Evolutionary conservation across 148 eudicot species (phyloP), one percentile per base, ranked within the genome.

Genomic region (Persicaria tinctoria): DNA sequence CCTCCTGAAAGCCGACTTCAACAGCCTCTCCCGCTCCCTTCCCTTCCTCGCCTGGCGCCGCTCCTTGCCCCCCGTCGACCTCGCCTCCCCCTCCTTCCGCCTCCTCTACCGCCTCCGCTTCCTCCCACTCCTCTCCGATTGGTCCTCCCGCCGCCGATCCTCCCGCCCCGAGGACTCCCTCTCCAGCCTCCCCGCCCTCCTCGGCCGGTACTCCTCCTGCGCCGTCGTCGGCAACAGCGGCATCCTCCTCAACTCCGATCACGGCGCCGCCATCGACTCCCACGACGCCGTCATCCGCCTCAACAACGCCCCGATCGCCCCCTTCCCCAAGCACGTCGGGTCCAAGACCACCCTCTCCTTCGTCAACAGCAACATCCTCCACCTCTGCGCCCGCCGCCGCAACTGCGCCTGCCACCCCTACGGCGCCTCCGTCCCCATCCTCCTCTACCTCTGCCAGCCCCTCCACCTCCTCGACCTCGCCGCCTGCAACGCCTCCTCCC

Each of bases 341-440:
- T 23, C 27, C 27, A 23, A 91, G 76, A 93, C 97, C 0, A 86
- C 78, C n/a, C 51, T 91, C 10, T 93, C 98, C 0, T 93, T 93
- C 71, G 76, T 91, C 66, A 93, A 93, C 76, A 93, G 98, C 73
- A 91, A 93, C 78, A 89, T 93, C 41, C 55, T 93, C 82, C 94
- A 89, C 77, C 77, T 84, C 16, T 93, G 98, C 77, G 86, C 94
- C 0, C 74, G 94, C 17, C 86, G 88, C 54, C 87, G 78, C 0
- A 84, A 88, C 55, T 14, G 14, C 56, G 9, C 14, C 56, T 8
- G 9, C 56, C 9, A 53, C 14, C 14, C 56, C 56, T 14, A 8
- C 56, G 91, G 98, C 73, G 84, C 77, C 74, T 93, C 97, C 82
- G 90, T 89, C 70, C 98, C 97, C 1, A 1, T 23, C 1, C 27